Base-by-base conservation (phyloP, 495 filamentous ascomycete genomes). In the Neurospora sublineolata region DNA sequence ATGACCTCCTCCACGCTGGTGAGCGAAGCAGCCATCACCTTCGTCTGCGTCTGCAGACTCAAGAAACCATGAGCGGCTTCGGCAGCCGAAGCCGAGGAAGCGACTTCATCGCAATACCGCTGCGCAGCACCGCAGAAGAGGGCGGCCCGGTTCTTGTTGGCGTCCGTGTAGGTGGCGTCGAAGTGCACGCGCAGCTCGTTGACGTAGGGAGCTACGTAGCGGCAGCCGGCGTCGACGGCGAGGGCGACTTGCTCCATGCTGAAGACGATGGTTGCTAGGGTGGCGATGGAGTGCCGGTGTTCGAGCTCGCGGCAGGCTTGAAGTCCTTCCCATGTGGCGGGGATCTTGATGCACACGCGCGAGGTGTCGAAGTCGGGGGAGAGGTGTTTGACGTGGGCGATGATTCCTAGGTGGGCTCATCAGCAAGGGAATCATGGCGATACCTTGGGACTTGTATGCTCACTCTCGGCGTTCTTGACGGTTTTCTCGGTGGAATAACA, bases 181-280 rank as follows among this genome's bases (percentile, higher is more conserved):
- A 91, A 86, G 68, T 90, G 87, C 5, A 88, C 89, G 70, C 85
- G 87, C 27, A 91, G 76, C 68, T 90, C 88, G 69, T 91, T 88
- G 68, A 91, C 85, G 68, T 89, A 91, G 3, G 88, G 87, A 3
- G 87, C 86, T 42, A 90, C 83, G 71, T 89, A 90, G 0, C 82
- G 82, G 72, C 87, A 90, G 27, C 84, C 84, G 4, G 83, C 86
- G 37, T 87, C 85, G 3, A 80, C 85, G 20, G 88, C 88, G 0
- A 89, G 80, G 0, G 81, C 80, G 0, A 87, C 87, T 73, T 91
- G 89, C 44, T 83, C 78, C 42, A 89, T 78, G 20, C 85, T 86
- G 72, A 90, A 90, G 2, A 91, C 76, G 3, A 86, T 89, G 1
- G 89, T 91, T 9, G 87, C 88, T 16, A 91, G 76, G 0, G 89